These are phyloP conservation scores for Fusarium armeniacum DNA, from an alignment of 2,329 filamentous ascomycete species.

Conservation along the genomic window DNA sequence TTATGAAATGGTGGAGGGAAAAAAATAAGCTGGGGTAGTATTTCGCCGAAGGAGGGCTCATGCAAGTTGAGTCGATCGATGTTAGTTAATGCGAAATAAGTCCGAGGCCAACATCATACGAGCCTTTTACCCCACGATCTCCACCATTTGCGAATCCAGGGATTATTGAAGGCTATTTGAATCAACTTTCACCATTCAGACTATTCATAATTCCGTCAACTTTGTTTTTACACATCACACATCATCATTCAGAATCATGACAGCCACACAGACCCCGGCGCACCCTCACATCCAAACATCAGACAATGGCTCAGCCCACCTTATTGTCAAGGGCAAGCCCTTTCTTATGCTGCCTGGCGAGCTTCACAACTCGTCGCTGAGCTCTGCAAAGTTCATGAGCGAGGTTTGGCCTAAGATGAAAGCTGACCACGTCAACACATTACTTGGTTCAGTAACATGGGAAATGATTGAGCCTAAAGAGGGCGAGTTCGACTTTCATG, in stretches of 20 bases:
- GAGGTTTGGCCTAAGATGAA: conserved; percentile 53
- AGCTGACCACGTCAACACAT: conserved; percentile 54
- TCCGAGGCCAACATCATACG: conserved; percentile 15
- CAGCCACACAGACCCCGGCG: conserved; percentile 11
- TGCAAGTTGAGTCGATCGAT: neutral
- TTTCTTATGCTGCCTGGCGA: conserved; percentile 56
- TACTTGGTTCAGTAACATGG: conserved; percentile 56
- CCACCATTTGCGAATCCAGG: neutral
- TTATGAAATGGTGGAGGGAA: neutral
- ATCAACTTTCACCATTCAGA: neutral
- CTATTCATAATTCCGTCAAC: neutral
- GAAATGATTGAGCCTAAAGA: conserved; percentile 56
- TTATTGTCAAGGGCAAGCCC: conserved; percentile 56
- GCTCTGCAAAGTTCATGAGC: conserved; percentile 53
- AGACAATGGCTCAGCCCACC: conserved; percentile 51
- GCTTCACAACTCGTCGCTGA: conserved; percentile 57
- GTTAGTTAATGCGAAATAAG: conserved; percentile 32
- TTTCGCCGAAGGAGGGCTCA: neutral
- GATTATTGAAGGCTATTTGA: neutral
- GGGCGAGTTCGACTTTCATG: conserved; percentile 54
- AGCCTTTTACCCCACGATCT: neutral
- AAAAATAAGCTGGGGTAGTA: neutral
- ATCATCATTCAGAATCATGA: conserved; percentile 16
- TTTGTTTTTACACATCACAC: neutral
- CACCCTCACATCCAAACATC: conserved; percentile 42